A percentile compares a stretch with the other conserved stretches of the same genome.
Evolutionary conservation across 768 basidiomycete genomes (phyloP).

Genomic region (Sporobolomyces pararoseus): DNA sequence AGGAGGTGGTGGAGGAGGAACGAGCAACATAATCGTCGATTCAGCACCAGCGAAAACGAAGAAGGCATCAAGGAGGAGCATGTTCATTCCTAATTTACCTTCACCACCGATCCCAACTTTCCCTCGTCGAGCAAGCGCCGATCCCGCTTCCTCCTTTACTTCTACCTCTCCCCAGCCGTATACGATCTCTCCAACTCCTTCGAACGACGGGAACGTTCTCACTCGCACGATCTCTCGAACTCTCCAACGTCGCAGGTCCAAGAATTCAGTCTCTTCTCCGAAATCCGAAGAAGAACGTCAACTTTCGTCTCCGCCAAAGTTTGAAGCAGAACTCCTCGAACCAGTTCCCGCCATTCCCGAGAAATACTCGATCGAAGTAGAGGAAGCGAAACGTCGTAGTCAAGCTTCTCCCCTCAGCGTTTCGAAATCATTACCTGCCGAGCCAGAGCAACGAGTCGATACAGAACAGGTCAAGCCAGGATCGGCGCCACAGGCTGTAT

Average conservation of each 20-base stretch:
- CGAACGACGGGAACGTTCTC: slow-evolving; percentile 8
- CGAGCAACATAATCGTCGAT: background rate
- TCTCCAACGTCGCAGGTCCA: background rate
- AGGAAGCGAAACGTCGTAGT: slow-evolving; percentile 12
- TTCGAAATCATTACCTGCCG: background rate
- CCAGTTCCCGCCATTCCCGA: slow-evolving; percentile 7
- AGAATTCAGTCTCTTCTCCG: background rate
- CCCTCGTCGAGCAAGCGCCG: background rate
- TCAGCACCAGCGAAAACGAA: background rate
- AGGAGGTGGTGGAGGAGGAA: background rate
- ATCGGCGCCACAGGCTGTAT: background rate
- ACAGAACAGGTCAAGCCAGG: background rate
- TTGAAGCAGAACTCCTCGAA: slow-evolving; percentile 3
- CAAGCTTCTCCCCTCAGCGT: background rate
- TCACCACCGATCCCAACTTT: background rate
- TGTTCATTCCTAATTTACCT: background rate
- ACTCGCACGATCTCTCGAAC: slow-evolving; percentile 4
- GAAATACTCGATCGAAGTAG: slow-evolving; percentile 6
- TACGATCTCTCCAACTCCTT: background rate
- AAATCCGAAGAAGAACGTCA: background rate
- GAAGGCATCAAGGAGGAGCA: background rate
- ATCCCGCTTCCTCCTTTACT: background rate
- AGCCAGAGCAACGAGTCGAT: background rate
- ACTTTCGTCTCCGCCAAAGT: background rate
- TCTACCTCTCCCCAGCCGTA: background rate